These are phyloP conservation scores for Moringa oleifera DNA, from an alignment of 345 rosid genomes.

Conservation along the genomic window DNA sequence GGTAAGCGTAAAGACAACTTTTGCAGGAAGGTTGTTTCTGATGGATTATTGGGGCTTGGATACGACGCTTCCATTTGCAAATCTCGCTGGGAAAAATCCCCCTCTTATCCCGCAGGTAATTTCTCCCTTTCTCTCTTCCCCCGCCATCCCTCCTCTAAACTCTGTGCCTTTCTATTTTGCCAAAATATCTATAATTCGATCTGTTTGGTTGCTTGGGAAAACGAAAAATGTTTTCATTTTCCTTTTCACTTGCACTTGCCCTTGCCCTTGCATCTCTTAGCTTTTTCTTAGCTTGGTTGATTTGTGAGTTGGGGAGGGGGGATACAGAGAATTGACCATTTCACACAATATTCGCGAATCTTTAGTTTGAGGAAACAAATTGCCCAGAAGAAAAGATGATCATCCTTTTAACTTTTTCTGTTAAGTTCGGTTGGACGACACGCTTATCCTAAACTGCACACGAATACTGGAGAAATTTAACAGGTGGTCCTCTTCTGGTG, in stretches of 20 bases:
- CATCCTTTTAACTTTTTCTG: neutral
- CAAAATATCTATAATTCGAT: neutral
- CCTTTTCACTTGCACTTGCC: too few relatives aligned
- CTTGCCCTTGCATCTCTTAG: neutral
- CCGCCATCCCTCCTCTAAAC: too few relatives aligned
- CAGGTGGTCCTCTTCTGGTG: constrained; percentile 3
- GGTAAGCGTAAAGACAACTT: constrained; percentile 49
- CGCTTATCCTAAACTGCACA: neutral
- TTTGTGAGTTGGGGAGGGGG: neutral
- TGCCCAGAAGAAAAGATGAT: too few relatives aligned
- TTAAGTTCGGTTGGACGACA: neutral
- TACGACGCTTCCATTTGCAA: constrained; percentile 77
- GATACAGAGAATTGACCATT: neutral
- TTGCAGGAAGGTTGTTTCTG: constrained; percentile 46
- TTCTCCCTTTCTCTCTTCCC: too few relatives aligned
- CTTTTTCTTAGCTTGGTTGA: neutral
- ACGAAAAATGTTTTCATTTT: neutral
- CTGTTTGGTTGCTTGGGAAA: neutral
- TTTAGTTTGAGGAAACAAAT: too few relatives aligned
- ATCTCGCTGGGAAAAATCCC: constrained; percentile 81
- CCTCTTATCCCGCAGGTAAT: constrained; percentile 69
- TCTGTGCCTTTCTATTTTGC: neutral
- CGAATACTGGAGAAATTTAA: neutral
- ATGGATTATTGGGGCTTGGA: constrained; percentile 52
- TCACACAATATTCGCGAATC: neutral